phyloP scores from a whole-genome alignment of 208 protist genomes.

The Naegleria gruberi region DNA sequence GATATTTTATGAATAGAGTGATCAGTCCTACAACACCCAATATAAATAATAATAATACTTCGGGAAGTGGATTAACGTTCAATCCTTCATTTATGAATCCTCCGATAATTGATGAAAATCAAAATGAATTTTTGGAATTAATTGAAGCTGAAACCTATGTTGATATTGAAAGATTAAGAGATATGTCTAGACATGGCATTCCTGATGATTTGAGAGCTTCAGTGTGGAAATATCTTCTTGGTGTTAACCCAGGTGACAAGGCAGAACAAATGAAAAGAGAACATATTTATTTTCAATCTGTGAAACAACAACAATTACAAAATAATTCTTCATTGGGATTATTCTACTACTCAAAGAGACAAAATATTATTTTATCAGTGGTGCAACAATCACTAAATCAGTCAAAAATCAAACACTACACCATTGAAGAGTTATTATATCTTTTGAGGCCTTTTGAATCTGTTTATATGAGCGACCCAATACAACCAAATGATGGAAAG shows the following conservation, averaged over 20 bases:
- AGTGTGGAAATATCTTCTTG: slow-evolving; percentile 17
- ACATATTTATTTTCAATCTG: not conserved
- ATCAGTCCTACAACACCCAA: not conserved
- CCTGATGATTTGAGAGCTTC: not conserved
- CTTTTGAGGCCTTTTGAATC: not conserved
- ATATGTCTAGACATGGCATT: slow-evolving; percentile 3
- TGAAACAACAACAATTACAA: not conserved
- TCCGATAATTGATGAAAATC: not conserved
- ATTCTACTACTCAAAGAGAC: not conserved
- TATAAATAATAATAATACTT: not conserved
- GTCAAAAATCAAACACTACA: not conserved
- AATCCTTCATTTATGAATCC: too few relatives aligned
- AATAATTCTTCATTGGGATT: not conserved
- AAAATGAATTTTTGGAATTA: not conserved
- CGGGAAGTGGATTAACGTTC: not conserved
- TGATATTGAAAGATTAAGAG: not conserved
- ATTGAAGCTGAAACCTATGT: slow-evolving; percentile 11
- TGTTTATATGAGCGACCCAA: not conserved
- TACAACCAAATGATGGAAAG: not conserved
- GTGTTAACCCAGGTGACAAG: not conserved
- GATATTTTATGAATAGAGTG: not conserved
- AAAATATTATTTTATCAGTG: not conserved
- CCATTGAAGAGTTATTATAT: not conserved
- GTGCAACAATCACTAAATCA: not conserved
- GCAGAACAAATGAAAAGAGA: slow-evolving; percentile 2